Percentiles rank a stretch among this genome's conserved stretches.
Evolutionary conservation across 441 rosid genomes (phyloP).

Genomic region (Adansonia rubrostipa): DNA sequence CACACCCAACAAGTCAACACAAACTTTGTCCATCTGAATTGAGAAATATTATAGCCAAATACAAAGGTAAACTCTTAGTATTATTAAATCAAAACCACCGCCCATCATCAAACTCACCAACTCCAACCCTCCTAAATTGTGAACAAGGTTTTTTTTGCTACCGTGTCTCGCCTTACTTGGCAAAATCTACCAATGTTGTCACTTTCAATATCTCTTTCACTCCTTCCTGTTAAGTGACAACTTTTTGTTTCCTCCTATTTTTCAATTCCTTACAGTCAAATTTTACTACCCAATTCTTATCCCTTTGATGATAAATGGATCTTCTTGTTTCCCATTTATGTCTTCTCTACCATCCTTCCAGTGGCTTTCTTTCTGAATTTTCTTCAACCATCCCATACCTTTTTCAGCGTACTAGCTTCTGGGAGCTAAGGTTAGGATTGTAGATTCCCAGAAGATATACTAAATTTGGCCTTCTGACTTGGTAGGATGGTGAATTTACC

Average conservation of each 20-base stretch:
- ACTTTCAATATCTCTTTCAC: neutral
- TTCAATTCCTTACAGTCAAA: conserved; percentile 19
- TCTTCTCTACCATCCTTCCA: neutral
- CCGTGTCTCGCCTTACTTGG: neutral
- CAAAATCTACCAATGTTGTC: conserved; percentile 1
- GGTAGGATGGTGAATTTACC: neutral
- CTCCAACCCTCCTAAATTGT: neutral
- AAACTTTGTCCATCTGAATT: neutral
- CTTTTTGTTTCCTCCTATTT: neutral
- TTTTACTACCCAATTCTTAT: neutral
- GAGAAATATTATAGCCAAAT: neutral
- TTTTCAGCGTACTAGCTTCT: neutral
- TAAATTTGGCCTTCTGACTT: conserved; percentile 6
- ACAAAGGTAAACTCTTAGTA: neutral
- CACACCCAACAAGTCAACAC: neutral
- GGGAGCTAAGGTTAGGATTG: conserved; percentile 5
- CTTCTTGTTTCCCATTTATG: neutral
- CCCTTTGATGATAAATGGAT: conserved; percentile 7
- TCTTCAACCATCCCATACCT: conserved; percentile 7
- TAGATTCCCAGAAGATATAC: neutral
- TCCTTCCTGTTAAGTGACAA: neutral
- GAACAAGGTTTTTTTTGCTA: neutral
- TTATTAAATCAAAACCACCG: neutral
- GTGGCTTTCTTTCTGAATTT: neutral
- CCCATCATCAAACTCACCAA: neutral